A percentile compares a stretch with the other conserved stretches of the same genome.
Evolutionary conservation across 2,329 filamentous ascomycete species (phyloP).

Genomic region (Apiospora aurea): DNA sequence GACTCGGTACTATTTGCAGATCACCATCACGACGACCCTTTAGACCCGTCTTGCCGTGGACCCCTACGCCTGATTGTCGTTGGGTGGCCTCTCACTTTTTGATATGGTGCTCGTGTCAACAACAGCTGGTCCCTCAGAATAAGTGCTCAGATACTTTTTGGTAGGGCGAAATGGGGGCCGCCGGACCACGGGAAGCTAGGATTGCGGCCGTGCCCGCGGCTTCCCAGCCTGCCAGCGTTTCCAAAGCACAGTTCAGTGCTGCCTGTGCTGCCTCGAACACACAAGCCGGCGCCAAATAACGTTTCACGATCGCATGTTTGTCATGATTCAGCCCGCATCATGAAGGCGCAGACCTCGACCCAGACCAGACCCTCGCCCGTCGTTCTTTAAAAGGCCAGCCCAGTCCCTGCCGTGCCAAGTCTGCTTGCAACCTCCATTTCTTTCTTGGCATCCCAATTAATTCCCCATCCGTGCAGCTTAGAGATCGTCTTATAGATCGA

Average conservation of each 20-base stretch:
- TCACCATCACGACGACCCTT: neutral
- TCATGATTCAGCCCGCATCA: neutral
- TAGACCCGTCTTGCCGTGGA: neutral
- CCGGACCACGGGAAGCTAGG: neutral
- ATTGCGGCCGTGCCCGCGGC: neutral
- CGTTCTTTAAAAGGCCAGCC: neutral
- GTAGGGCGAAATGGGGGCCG: neutral
- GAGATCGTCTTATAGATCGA: neutral
- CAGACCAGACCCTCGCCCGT: neutral
- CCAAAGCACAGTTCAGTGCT: neutral
- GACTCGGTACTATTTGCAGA: slow-evolving; percentile 2
- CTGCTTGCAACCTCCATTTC: slow-evolving; percentile 7
- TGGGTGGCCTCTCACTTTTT: neutral
- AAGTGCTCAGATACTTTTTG: neutral
- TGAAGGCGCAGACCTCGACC: neutral
- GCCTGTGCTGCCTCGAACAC: neutral
- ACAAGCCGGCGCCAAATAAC: neutral
- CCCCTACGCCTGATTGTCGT: no score
- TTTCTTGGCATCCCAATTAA: slow-evolving; percentile 17
- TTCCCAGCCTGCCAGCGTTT: neutral
- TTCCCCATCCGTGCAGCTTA: slow-evolving; percentile 17
- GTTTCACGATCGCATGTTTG: neutral
- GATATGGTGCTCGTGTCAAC: neutral
- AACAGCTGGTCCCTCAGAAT: neutral
- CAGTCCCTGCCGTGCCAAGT: slow-evolving; percentile 6